Percentiles rank a stretch among this genome's conserved stretches.
Evolutionary conservation across 176 grass and related monocot species (phyloP).

Genomic region (Oryza punctata): DNA sequence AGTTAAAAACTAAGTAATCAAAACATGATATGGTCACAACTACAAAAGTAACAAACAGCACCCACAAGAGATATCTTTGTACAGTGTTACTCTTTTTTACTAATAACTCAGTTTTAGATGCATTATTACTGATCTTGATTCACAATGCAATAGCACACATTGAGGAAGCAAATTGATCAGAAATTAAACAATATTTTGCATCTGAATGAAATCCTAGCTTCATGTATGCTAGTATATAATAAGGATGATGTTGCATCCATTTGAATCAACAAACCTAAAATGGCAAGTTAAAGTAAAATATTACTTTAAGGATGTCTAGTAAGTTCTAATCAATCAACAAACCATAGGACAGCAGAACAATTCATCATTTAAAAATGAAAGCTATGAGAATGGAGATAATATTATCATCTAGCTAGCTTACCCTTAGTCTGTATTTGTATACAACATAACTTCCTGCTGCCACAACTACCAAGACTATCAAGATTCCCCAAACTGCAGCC

Average conservation of each 20-base stretch:
- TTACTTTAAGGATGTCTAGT: not conserved
- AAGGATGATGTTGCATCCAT: not conserved
- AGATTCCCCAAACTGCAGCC: slow-evolving; percentile 69
- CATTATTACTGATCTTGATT: not conserved
- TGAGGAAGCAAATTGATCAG: not conserved
- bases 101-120: not conserved
- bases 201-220: not conserved
- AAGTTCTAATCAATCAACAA: not conserved
- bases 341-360: not conserved
- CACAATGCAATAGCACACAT: not conserved
- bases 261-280: not conserved
- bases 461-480: slow-evolving; percentile 47
- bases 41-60: slow-evolving; percentile 1
- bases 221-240: slow-evolving; percentile 18
- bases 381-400: slow-evolving; percentile 17
- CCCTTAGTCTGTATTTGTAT: slow-evolving; percentile 84
- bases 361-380: slow-evolving; percentile 7
- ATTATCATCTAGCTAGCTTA: slow-evolving; percentile 38
- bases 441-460: slow-evolving; percentile 59
- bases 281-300: not conserved
- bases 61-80: not conserved
- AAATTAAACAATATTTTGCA: not conserved
- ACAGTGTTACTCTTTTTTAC: not conserved
- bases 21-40: not conserved
- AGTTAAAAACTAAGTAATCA: not conserved